phyloP scores from a whole-genome alignment of 2,329 filamentous ascomycete species.

The Didymellaceae sp. region DNA sequence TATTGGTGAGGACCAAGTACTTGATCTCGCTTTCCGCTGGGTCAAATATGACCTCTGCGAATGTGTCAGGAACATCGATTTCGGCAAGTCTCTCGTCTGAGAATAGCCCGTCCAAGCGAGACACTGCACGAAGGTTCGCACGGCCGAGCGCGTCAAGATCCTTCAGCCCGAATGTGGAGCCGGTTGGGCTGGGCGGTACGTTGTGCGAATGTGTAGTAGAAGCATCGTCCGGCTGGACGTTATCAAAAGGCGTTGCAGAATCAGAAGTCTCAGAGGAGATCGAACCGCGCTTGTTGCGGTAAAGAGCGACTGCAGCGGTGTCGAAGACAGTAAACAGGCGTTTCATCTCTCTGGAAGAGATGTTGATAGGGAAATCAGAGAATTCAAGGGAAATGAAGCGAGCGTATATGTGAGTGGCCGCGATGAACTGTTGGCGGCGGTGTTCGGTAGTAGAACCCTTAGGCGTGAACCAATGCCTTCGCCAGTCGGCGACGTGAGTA shows the following conservation, averaged over 20 bases:
- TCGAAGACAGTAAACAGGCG: constrained; percentile 38
- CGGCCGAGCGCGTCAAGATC: constrained; percentile 36
- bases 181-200: constrained; percentile 19
- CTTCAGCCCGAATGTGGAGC: constrained; percentile 27
- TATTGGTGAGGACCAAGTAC: constrained; percentile 46
- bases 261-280: constrained; percentile 25
- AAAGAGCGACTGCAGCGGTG: constrained; percentile 27
- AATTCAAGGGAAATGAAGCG: constrained; percentile 43
- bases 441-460: constrained; percentile 30
- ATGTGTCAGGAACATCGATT: constrained; percentile 32
- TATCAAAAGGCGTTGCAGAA: constrained; percentile 39
- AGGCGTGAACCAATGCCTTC: constrained; percentile 36
- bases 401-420: constrained; percentile 42
- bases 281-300: constrained; percentile 27
- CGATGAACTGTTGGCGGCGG: constrained; percentile 36
- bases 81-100: constrained; percentile 25
- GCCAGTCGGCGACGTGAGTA: constrained; percentile 43
- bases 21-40: constrained; percentile 43
- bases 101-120: constrained; percentile 27
- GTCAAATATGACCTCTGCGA: constrained; percentile 40
- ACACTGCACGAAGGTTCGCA: constrained; percentile 37
- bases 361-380: constrained; percentile 47
- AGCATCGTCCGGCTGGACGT: constrained; percentile 12
- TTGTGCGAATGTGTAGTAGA: constrained; percentile 7
- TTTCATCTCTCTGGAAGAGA: constrained; percentile 39